Base-by-base conservation (phyloP, 352 stramenopile genomes). In the Pythium folliculosum region DNA sequence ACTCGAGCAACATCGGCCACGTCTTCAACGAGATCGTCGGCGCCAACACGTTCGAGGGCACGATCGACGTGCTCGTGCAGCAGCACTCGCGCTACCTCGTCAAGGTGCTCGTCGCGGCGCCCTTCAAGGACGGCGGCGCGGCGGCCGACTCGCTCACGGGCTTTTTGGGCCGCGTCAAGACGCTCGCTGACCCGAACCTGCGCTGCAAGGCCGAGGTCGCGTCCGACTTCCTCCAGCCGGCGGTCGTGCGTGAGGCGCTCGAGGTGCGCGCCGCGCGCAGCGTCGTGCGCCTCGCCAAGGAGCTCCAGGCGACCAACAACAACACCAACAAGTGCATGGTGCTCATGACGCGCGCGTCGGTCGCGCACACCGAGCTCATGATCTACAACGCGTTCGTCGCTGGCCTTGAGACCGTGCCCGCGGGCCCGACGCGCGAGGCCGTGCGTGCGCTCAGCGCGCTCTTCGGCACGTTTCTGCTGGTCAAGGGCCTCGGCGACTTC, bases 11-110 rank as follows among this genome's bases (percentile, higher is more conserved):
- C 53, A 27, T 77, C 22, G 48, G 45, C 32, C 74, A 81, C 43
- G 51, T 78, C 21, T 78, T 80, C 54, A 67, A 63, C 48, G 78
- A 87, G 63, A 71, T 64, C 1, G 77, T 89, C 4, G 78, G 79
- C n/a, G 77, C 78, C 14, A 77, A 59, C 55, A 92, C 84, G 9
- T 88, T 74, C 58, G 82, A 92, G 77, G 84, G 82, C n/a, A 92
- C 82, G 22, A 83, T 82, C 48, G 81, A 92, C 63, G 82, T 92
- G 51, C 72, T 92, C 25, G 74, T 88, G 27, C 77, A 89, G 60
- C 82, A 92, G 43, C 82, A 91, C 60, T 71, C 75, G 13, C 78
- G 77, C 0, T 91, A 80, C 62, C 62, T 92, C 6, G 30, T 88
- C 13, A 92, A 92, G 73, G 69, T 66, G 37, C 55, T 76, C 6